These are phyloP conservation scores for Funneliformis mosseae DNA, from an alignment of 192 early-diverging fungal species.

Conservation along the genomic window DNA sequence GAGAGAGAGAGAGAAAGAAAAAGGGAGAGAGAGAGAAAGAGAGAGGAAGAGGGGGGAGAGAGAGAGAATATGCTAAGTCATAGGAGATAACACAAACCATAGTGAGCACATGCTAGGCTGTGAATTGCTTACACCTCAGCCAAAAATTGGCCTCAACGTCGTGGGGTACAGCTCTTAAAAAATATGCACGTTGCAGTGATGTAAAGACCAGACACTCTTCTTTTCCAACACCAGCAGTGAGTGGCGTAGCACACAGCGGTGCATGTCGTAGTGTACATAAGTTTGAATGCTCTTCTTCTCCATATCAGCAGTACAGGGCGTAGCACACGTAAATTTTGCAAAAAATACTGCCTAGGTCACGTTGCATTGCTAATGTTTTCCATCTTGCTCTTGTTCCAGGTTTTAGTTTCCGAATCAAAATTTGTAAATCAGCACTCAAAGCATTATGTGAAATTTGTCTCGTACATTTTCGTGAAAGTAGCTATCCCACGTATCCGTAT, in stretches of 20 bases:
- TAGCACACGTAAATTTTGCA: neutral
- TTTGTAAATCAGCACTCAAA: constrained; percentile 1
- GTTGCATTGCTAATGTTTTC: neutral
- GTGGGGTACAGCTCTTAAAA: no score
- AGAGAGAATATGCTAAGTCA: no score
- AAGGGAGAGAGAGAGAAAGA: no score
- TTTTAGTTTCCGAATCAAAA: constrained; percentile 23
- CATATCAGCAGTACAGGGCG: constrained; percentile 8
- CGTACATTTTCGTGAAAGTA: neutral
- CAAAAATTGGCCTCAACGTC: no score
- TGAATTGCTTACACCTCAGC: no score
- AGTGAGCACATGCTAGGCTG: no score
- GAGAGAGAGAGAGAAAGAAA: no score
- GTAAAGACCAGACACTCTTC: no score
- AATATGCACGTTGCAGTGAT: no score
- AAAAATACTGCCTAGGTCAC: constrained; percentile 1
- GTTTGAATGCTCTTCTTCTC: constrained; percentile 3
- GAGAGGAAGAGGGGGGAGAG: no score
- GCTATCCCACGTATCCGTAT: neutral
- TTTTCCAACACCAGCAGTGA: no score
- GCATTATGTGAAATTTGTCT: neutral
- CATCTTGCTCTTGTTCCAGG: neutral
- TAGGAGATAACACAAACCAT: no score
- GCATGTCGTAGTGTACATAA: constrained; percentile 9
- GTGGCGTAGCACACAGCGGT: neutral